These are phyloP conservation scores for Hebeloma cylindrosporum DNA, from an alignment of 768 basidiomycete species.

Conservation along the genomic window DNA sequence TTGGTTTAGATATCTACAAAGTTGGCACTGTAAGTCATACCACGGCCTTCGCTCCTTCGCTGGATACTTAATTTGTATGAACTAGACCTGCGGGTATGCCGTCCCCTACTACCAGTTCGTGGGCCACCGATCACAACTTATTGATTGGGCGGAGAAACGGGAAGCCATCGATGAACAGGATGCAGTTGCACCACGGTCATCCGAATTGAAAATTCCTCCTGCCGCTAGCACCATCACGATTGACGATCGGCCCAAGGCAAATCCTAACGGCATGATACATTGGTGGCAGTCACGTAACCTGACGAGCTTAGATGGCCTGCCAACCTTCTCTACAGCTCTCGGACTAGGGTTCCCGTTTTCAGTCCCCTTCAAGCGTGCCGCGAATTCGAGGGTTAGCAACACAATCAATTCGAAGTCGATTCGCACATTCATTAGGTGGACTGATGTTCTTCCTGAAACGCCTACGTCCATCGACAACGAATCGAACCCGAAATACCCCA, in stretches of 20 bases:
- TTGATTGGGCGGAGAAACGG: conserved; percentile 42
- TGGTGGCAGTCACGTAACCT: conserved; percentile 57
- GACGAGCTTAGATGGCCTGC: conserved; percentile 57
- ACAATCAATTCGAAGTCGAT: background rate
- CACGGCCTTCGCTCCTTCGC: background rate
- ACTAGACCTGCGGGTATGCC: conserved; percentile 65
- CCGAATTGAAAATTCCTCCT: conserved; percentile 9
- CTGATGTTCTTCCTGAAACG: background rate
- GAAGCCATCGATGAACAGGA: conserved; percentile 42
- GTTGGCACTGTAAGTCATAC: conserved; percentile 45
- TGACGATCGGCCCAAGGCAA: conserved; percentile 6
- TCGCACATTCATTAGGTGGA: background rate
- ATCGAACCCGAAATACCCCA: no score
- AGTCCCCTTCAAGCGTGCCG: conserved; percentile 10
- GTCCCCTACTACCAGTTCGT: conserved; percentile 62
- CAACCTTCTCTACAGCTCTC: conserved; percentile 36
- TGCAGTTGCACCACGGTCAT: conserved; percentile 11
- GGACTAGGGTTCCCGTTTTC: conserved; percentile 19
- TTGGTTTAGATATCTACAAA: conserved; percentile 61
- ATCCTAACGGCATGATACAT: conserved; percentile 47
- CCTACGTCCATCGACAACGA: background rate
- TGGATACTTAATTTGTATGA: background rate
- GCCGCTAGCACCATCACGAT: conserved; percentile 5
- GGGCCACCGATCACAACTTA: conserved; percentile 52
- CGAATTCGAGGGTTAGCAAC: background rate